These are phyloP conservation scores for Nemania abortiva DNA, from an alignment of 2,329 filamentous ascomycete genomes.

Conservation along the genomic window DNA sequence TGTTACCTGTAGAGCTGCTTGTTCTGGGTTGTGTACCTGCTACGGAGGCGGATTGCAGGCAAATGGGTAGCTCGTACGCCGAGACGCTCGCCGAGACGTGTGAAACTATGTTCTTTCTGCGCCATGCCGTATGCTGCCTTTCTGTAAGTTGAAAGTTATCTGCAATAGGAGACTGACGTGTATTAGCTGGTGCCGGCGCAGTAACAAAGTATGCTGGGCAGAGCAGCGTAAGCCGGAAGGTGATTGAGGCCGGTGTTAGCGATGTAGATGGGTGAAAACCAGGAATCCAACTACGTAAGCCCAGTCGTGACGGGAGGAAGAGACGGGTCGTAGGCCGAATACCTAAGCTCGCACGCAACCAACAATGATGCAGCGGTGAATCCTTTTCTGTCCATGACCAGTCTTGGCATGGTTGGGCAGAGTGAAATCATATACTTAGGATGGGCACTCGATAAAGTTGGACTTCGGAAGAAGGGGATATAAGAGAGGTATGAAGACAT, in stretches of 20 bases:
- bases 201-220: slow-evolving; percentile 1
- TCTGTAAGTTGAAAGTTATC: not conserved
- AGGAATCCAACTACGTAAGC: not conserved
- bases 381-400: not conserved
- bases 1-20: slow-evolving; percentile 29
- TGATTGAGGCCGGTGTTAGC: not conserved
- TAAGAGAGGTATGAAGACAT: slow-evolving; percentile 19
- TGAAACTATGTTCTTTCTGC: slow-evolving; percentile 5
- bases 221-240: slow-evolving; percentile 2
- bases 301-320: not conserved
- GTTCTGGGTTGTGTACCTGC: not conserved
- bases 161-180: not conserved
- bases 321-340: not conserved
- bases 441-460: not conserved
- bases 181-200: slow-evolving; percentile 8
- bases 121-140: not conserved
- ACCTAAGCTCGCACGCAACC: not conserved
- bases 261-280: slow-evolving; percentile 1
- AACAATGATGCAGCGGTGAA: slow-evolving; percentile 15
- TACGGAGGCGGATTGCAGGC: slow-evolving; percentile 3
- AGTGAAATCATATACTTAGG: too few species aligned
- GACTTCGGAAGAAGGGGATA: slow-evolving; percentile 14
- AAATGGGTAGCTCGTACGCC: slow-evolving; percentile 21
- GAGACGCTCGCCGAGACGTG: slow-evolving; percentile 35
- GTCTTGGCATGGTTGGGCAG: not conserved